Evolutionary conservation across 805 yeast genomes (phyloP).

Genomic region (Saccharomycopsis vini): DNA sequence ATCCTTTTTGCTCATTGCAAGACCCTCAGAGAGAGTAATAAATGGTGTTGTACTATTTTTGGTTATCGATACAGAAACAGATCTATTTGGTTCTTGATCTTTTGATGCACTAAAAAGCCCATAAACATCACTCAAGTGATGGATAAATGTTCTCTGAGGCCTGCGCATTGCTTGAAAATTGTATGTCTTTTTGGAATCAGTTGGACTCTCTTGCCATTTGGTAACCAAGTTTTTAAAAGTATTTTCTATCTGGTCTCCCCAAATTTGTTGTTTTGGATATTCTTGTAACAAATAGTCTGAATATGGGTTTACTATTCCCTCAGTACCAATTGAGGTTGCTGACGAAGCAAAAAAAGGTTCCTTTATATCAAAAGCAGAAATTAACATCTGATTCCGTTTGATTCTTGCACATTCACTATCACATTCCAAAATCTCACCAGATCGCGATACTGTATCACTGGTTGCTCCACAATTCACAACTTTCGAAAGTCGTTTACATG

Average conservation of each 20-base stretch:
- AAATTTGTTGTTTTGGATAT: constrained; percentile 46
- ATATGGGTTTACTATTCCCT: constrained; percentile 28
- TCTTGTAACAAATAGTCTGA: constrained; percentile 37
- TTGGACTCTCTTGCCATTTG: constrained; percentile 19
- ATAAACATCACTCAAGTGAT: constrained; percentile 53
- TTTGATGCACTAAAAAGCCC: constrained; percentile 61
- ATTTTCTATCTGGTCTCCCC: constrained; percentile 62
- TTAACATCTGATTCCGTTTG: constrained; percentile 51
- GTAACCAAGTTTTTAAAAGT: constrained; percentile 40
- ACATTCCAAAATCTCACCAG: constrained; percentile 40
- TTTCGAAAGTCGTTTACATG: constrained; percentile 49
- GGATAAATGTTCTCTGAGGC: constrained; percentile 64
- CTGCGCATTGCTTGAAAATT: constrained; percentile 69
- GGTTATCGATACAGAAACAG: constrained; percentile 49
- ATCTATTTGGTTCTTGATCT: constrained; percentile 72
- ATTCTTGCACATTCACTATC: constrained; percentile 58
- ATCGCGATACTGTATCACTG: constrained; percentile 20
- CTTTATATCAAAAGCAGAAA: constrained; percentile 47
- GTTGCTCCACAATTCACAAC: constrained; percentile 48
- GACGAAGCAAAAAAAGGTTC: too few species aligned
- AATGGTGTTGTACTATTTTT: constrained; percentile 31
- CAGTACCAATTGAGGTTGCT: constrained; percentile 22
- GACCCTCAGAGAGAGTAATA: constrained; percentile 28
- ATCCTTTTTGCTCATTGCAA: constrained; percentile 7
- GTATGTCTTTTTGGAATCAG: constrained; percentile 32